A percentile compares a stretch with the other conserved stretches of the same genome.
Evolutionary conservation across 176 grass and related monocot species (phyloP).

Genomic region (Bonia amplexicaulis): DNA sequence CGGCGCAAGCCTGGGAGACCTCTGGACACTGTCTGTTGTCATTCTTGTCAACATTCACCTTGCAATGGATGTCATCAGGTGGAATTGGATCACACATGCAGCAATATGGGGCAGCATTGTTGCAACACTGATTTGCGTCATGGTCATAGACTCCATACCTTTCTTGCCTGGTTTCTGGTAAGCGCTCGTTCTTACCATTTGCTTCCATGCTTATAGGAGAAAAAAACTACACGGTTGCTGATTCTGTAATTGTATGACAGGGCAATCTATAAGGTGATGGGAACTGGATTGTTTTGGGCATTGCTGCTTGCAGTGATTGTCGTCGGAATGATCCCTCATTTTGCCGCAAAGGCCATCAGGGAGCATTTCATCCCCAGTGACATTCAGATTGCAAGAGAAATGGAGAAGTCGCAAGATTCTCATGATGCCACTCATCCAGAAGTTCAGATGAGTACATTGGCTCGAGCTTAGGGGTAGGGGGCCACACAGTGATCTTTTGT

Average conservation of each 20-base stretch:
- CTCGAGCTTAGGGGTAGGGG: conserved; percentile 36
- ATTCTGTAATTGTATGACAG: conserved; percentile 46
- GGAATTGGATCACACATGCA: conserved; percentile 82
- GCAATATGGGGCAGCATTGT: conserved; percentile 91
- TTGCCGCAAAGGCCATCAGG: conserved; percentile 54
- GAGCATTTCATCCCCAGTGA: conserved; percentile 74
- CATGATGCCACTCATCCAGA: conserved; percentile 33
- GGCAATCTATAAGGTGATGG: conserved; percentile 79
- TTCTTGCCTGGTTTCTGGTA: conserved; percentile 86
- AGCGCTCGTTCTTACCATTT: background rate
- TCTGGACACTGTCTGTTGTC: conserved; percentile 79
- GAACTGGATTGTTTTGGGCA: conserved; percentile 74
- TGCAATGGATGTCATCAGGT: conserved; percentile 80
- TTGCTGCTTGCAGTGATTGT: conserved; percentile 64
- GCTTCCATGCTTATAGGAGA: background rate
- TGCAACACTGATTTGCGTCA: conserved; percentile 85
- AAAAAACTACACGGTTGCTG: conserved; percentile 19
- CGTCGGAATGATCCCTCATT: conserved; percentile 81
- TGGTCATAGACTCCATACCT: conserved; percentile 68
- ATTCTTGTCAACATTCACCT: conserved; percentile 95
- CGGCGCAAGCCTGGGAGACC: conserved; percentile 66
- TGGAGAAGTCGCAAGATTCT: conserved; percentile 61
- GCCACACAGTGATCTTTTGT: conserved; percentile 43
- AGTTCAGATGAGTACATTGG: conserved; percentile 72
- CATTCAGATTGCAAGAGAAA: conserved; percentile 86